These are phyloP conservation scores for Phytophthora citricola DNA, from an alignment of 352 stramenopile species.

Conservation along the genomic window DNA sequence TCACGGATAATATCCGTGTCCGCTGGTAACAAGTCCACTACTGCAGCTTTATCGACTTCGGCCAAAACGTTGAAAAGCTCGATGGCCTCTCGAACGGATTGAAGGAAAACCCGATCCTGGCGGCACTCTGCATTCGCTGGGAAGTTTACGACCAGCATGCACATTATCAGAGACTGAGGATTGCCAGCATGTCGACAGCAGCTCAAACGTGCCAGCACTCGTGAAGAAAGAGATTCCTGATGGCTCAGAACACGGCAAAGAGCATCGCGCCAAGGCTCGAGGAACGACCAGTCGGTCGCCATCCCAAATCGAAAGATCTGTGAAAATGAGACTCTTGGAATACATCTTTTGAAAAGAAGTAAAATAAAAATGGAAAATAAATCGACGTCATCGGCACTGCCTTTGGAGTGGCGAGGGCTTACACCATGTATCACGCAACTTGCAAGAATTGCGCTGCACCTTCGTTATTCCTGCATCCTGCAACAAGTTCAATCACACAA, in stretches of 20 bases:
- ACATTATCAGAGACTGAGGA: not conserved
- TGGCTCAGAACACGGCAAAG: not conserved
- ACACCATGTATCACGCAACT: no score
- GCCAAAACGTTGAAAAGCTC: not conserved
- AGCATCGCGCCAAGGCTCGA: not conserved
- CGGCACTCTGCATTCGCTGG: not conserved
- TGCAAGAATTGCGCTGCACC: no score
- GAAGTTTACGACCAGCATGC: not conserved
- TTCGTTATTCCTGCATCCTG: no score
- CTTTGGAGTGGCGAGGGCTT: no score
- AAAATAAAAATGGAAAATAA: no score
- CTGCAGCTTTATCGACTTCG: not conserved
- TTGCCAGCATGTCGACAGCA: not conserved
- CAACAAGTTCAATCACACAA: no score
- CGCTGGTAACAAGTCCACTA: not conserved
- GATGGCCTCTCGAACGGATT: not conserved
- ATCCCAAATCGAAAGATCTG: not conserved
- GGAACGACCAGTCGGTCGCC: not conserved
- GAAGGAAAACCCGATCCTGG: not conserved
- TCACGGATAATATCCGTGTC: not conserved
- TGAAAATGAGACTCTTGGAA: no score
- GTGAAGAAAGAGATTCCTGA: not conserved
- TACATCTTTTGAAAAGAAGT: no score
- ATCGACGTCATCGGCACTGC: no score
- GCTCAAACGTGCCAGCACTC: not conserved